Percentiles rank a stretch among this genome's conserved stretches.
phyloP scores from a whole-genome alignment of 495 filamentous ascomycete genomes.

The Daldinia grandis region DNA sequence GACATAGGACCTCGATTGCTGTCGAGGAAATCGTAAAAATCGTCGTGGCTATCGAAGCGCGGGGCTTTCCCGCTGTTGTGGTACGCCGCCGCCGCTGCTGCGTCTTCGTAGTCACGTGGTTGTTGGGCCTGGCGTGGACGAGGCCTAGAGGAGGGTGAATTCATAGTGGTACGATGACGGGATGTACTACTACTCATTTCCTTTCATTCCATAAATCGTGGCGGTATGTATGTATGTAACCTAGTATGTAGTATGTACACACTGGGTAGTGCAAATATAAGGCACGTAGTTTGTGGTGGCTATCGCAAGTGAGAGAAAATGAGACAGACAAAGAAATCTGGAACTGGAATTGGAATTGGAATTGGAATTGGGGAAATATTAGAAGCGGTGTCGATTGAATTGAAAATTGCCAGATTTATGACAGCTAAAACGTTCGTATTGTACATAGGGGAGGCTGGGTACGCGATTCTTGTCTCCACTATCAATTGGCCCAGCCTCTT shows the following conservation, averaged over 20 bases:
- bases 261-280: neutral
- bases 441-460: conserved; percentile 33
- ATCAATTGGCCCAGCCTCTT: conserved; percentile 35
- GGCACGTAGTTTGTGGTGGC: neutral
- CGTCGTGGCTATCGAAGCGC: conserved; percentile 45
- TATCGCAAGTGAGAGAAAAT: neutral
- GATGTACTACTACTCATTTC: conserved; percentile 17
- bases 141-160: conserved; percentile 33
- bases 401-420: conserved; percentile 36
- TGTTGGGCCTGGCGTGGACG: conserved; percentile 38
- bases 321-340: conserved; percentile 22
- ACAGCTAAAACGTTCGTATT: conserved; percentile 27
- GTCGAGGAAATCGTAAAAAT: conserved; percentile 46
- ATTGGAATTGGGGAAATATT: neutral
- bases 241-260: neutral
- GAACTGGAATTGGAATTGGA: neutral
- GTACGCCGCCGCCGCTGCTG: conserved; percentile 13
- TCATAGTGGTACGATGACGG: conserved; percentile 24
- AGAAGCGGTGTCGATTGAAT: conserved; percentile 21
- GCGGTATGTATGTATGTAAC: neutral
- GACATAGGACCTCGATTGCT: conserved; percentile 40
- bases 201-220: conserved; percentile 1
- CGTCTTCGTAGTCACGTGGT: conserved; percentile 42
- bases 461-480: conserved; percentile 28
- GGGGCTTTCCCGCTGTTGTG: conserved; percentile 31